A percentile compares a stretch with the other conserved stretches of the same genome.
Evolutionary conservation across 768 basidiomycete genomes (phyloP).

Genomic region (Tylopilus sp.): DNA sequence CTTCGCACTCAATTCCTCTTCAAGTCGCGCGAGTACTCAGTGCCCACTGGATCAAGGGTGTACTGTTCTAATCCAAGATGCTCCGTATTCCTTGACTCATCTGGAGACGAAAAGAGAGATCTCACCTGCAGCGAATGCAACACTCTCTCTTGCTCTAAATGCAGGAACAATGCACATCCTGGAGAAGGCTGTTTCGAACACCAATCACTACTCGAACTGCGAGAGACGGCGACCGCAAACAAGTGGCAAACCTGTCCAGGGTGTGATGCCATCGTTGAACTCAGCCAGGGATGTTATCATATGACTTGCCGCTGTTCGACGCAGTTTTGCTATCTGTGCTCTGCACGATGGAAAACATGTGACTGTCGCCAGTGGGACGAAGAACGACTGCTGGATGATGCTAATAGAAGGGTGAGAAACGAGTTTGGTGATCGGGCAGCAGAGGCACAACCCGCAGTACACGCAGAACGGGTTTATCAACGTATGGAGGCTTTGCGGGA

Average conservation of each 20-base stretch:
- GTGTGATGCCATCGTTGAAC: constrained; percentile 55
- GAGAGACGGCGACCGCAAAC: constrained; percentile 41
- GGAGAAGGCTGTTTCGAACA: constrained; percentile 41
- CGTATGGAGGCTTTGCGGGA: constrained; percentile 38
- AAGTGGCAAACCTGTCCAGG: constrained; percentile 65
- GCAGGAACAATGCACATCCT: constrained; percentile 47
- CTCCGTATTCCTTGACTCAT: constrained; percentile 51
- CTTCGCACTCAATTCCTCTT: constrained; percentile 33
- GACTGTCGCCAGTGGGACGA: constrained; percentile 66
- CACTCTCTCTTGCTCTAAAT: constrained; percentile 41
- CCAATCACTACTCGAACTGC: constrained; percentile 39
- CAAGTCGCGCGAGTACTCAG: constrained; percentile 47
- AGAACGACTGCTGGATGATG: constrained; percentile 28
- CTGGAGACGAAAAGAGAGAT: constrained; percentile 10
- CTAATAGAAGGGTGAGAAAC: constrained; percentile 23
- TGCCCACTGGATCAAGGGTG: constrained; percentile 39
- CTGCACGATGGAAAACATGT: constrained; percentile 60
- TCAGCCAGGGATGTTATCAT: constrained; percentile 57
- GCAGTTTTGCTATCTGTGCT: constrained; percentile 67
- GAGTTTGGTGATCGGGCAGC: constrained; percentile 19
- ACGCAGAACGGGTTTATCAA: constrained; percentile 19
- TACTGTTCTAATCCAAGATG: constrained; percentile 51
- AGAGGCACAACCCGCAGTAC: constrained; percentile 9
- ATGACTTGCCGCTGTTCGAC: constrained; percentile 52
- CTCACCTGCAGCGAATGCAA: constrained; percentile 42